Base-by-base conservation (phyloP, 257 asterid genomes). In the Jasminum sambac region DNA sequence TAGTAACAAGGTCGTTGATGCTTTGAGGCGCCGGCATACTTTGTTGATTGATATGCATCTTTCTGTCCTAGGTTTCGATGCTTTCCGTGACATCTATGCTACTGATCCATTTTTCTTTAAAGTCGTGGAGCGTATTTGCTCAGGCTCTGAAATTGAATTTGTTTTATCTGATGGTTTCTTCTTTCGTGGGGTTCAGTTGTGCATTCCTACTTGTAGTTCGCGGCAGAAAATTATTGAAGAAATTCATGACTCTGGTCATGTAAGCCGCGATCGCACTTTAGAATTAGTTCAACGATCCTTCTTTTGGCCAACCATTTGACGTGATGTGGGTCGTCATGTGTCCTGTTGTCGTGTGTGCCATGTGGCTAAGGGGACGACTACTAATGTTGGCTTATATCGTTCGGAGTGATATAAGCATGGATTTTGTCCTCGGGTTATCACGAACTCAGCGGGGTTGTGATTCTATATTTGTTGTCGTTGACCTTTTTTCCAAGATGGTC, bases 401-500 rank as follows among this genome's bases (percentile, higher is more conserved):
- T 46, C 46, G 44, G 72, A 2, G 36, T 0, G 65, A 69, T 9
- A 36, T 52, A 4, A 36, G 36, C 11, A 68, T 55, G 64, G 65
- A 68, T 37, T 68, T 68, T 36, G 37, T 68, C 2, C 26, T 68
- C 1, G 65, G 52, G 14, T 43, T 68, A 6, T 63, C 64, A 8
- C n/a, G 19, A 0, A 68, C 64, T 17, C 50, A 68, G 36, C 3
- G 12, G 14, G 66, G 38, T 5, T 5, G 1, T 36, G 65, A 68
- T 36, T 52, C 64, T 8, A 68, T 68, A 13, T 68, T 34, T 21
- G 65, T 67, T 13, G 50, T 36, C 10, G 52, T 68, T 21, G 73
- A 68, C 19, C 44, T 44, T 14, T 68, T 52, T 36, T 68, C 66
- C 19, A 68, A 68, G 19, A 52, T 52, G 64, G 77, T 23, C 36